Conservation (phyloP, 78 protist genomes). For the Guillardia theta region DNA sequence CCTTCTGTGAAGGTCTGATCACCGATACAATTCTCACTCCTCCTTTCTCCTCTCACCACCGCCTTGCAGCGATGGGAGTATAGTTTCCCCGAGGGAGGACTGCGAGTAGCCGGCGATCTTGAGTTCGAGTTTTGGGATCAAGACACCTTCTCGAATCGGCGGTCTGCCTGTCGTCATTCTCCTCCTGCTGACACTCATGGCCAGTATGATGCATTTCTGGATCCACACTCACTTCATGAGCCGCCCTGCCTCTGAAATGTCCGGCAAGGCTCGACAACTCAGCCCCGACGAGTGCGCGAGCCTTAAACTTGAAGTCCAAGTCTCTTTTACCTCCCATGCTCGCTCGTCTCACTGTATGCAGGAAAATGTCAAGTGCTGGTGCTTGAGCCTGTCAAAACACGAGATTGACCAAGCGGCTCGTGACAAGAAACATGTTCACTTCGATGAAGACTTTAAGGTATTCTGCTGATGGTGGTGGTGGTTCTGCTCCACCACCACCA, state of each 20-base stretch:
- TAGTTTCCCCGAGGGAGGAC: background rate
- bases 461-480: no score
- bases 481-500: no score
- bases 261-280: background rate
- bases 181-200: no score
- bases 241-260: background rate
- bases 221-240: background rate
- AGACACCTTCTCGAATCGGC: no score
- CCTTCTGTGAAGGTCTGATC: background rate
- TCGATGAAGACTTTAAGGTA: background rate
- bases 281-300: background rate
- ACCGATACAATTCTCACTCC: no score
- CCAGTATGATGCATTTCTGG: no score
- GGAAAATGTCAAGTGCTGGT: background rate
- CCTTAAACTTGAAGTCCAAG: no score
- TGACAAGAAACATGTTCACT: background rate
- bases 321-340: no score
- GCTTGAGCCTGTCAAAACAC: background rate
- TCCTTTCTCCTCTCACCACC: no score
- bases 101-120: background rate
- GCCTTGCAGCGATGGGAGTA: background rate
- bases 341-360: background rate
- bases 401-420: slow-evolving; percentile 5
- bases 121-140: background rate
- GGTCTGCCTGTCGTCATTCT: no score